These are phyloP conservation scores for Anthostomella pinea DNA, from an alignment of 2,329 filamentous ascomycete species.

Conservation along the genomic window DNA sequence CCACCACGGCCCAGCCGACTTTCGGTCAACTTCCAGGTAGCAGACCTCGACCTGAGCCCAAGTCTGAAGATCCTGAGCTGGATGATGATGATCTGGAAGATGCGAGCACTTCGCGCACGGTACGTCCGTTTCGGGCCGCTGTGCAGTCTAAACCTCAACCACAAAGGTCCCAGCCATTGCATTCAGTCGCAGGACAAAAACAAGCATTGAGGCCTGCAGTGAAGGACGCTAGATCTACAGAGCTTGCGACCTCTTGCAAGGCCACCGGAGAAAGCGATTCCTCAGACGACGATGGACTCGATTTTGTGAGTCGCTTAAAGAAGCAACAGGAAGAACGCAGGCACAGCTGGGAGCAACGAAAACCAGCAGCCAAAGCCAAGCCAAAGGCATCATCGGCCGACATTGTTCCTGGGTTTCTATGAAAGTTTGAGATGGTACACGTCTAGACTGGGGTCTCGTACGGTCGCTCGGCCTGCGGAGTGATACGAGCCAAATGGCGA, in stretches of 20 bases:
- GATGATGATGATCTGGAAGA: too few relatives aligned
- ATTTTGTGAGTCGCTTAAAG: slow-evolving; percentile 23
- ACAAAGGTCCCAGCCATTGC: too few relatives aligned
- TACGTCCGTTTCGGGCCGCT: too few relatives aligned
- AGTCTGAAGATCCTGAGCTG: background rate
- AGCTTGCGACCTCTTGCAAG: too few relatives aligned
- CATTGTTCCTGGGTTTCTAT: slow-evolving; percentile 27
- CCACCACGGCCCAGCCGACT: slow-evolving; percentile 1
- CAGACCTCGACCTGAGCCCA: slow-evolving; percentile 5
- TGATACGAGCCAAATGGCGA: slow-evolving; percentile 77
- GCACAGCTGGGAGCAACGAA: slow-evolving; percentile 19
- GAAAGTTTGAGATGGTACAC: slow-evolving; percentile 17
- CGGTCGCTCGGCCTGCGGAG: slow-evolving; percentile 76
- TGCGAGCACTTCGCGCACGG: too few relatives aligned
- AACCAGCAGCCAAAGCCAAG: slow-evolving; percentile 12
- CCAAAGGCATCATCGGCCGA: slow-evolving; percentile 14
- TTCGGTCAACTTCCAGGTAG: slow-evolving; percentile 1
- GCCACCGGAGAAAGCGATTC: slow-evolving; percentile 5
- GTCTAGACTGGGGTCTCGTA: slow-evolving; percentile 62
- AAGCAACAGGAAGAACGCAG: slow-evolving; percentile 23
- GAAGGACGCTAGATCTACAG: too few relatives aligned
- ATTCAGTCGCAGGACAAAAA: slow-evolving; percentile 24
- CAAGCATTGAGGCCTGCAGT: too few relatives aligned
- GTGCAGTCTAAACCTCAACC: too few relatives aligned
- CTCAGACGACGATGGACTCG: slow-evolving; percentile 16